Conservation (phyloP, 1,284 basidiomycete genomes). For the Omphalotus olearius region DNA sequence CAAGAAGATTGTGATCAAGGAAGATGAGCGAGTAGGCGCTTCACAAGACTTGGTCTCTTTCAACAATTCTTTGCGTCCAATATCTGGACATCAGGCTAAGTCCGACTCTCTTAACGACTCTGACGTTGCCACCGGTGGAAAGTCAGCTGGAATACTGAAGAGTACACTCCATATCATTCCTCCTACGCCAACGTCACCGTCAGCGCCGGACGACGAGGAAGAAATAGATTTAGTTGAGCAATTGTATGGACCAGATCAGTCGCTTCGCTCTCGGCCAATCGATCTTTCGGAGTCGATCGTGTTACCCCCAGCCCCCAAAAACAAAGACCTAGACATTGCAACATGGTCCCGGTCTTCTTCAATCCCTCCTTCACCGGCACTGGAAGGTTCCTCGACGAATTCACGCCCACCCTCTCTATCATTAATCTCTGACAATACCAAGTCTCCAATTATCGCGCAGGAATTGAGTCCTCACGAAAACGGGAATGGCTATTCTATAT, state of each 20-base stretch:
- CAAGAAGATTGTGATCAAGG: conserved; percentile 79
- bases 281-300: conserved; percentile 81
- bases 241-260: conserved; percentile 76
- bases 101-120: conserved; percentile 19
- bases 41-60: conserved; percentile 50
- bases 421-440: conserved; percentile 1
- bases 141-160: conserved; percentile 16
- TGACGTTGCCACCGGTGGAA: conserved; percentile 20
- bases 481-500: conserved; percentile 26
- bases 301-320: conserved; percentile 78
- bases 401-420: conserved; percentile 3
- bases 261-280: conserved; percentile 62
- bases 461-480: neutral
- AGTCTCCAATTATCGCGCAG: neutral
- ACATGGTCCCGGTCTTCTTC: conserved; percentile 74
- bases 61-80: conserved; percentile 25
- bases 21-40: conserved; percentile 52
- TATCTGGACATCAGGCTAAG: conserved; percentile 16
- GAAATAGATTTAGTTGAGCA: conserved; percentile 96
- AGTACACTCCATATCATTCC: conserved; percentile 21
- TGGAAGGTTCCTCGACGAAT: conserved; percentile 24
- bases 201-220: conserved; percentile 52
- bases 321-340: conserved; percentile 82
- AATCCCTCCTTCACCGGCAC: conserved; percentile 40
- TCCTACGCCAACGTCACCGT: conserved; percentile 22